Percentiles rank a stretch among this genome's conserved stretches.
These are phyloP conservation scores for Fagus crenata DNA, from an alignment of 306 rosid genomes.

Conservation along the genomic window DNA sequence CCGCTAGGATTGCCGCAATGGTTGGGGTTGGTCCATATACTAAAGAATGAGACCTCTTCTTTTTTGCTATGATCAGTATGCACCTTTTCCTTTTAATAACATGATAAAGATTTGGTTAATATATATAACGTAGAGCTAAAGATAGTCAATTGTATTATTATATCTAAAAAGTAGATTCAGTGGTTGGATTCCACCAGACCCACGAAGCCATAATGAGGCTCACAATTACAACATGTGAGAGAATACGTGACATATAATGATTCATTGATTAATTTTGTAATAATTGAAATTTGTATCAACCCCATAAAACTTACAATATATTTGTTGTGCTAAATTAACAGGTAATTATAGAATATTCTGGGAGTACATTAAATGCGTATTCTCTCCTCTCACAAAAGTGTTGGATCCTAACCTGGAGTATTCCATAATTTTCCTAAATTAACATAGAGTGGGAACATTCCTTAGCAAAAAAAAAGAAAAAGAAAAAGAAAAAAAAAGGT, in stretches of 20 bases:
- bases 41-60: neutral
- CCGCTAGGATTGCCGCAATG: neutral
- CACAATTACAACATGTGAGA: neutral
- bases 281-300: neutral
- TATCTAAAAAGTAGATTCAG: neutral
- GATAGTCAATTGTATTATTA: neutral
- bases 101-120: neutral
- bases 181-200: constrained; percentile 15
- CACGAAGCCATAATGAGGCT: neutral
- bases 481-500: no score
- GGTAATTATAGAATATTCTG: no score
- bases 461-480: no score
- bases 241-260: neutral
- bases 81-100: neutral
- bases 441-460: no score
- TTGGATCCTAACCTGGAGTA: neutral
- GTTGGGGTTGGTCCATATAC: neutral
- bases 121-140: neutral
- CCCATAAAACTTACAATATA: neutral
- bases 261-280: neutral
- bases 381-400: neutral
- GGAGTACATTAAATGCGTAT: no score
- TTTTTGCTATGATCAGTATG: neutral
- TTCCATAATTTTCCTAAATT: no score
- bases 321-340: neutral